Base-by-base conservation (phyloP, 2,329 filamentous ascomycete species). In the Fusarium virguliforme region DNA sequence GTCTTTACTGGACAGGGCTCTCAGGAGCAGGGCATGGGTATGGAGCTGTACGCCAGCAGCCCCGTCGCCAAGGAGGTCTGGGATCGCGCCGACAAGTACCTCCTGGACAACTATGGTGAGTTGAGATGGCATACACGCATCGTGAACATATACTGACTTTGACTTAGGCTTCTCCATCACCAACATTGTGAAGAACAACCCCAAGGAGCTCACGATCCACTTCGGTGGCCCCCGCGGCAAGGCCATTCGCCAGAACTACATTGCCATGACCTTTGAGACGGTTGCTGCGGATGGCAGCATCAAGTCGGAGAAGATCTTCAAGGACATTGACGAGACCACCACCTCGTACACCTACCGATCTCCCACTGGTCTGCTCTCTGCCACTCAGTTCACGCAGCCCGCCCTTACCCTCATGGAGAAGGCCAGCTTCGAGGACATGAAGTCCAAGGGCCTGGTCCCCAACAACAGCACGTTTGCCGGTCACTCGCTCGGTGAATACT, bases 251-350 rank as follows among this genome's bases (percentile, higher is more conserved):
- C 92, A 97, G 79, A 99, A 99, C 84, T 99, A 99, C 87, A 98
- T 98, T 92, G 91, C 95, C 66, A 99, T 99, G 96, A 98, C 95
- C 53, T 99, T 98, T 83, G 96, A 99, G 86, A 97, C 95, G n/a
- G 94, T 99, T 59, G 92, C 92, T 65, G 85, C 93, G 2, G 96
- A 99, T 81, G 96, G 96, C 28, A 90, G 90, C 37, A 94, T 97
- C 85, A 98, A 98, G 84, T 98, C 96, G 0, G 96, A 99, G 87
- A 97, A 95, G 84, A 99, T 99, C 80, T 99, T 99, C 89, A 98
- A 99, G 86, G 95, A 97, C 78, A 95, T 99, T 76, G 89, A 92
- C 77, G 96, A 98, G 84, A 91, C 88, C 79, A 98, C 95, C 3
- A 93, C 93, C 6, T 98, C 93, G 0, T 99, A 99, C 87, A 99